A percentile compares a stretch with the other conserved stretches of the same genome.
phyloP scores from a whole-genome alignment of 192 early-diverging fungal species.

The Coemansia sp. region DNA sequence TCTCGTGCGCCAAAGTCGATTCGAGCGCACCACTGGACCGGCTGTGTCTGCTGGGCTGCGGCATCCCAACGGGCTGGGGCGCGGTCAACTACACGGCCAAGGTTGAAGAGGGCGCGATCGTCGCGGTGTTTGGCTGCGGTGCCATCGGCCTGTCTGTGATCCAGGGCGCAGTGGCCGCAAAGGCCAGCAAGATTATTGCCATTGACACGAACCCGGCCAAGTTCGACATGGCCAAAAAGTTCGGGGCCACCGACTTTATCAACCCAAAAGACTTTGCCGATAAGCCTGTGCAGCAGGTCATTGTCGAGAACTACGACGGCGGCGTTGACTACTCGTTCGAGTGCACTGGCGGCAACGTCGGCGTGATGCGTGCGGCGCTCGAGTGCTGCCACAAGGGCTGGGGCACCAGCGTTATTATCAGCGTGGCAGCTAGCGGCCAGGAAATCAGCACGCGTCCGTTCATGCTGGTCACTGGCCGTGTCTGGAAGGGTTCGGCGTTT shows the following conservation, averaged over 20 bases:
- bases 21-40: slow-evolving; percentile 76
- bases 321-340: slow-evolving; percentile 97
- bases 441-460: slow-evolving; percentile 94
- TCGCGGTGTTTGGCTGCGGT: slow-evolving; percentile 95
- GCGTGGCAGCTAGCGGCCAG: slow-evolving; percentile 89
- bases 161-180: slow-evolving; percentile 74
- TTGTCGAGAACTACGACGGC: slow-evolving; percentile 91
- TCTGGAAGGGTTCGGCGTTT: slow-evolving; percentile 96
- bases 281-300: slow-evolving; percentile 74
- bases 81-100: slow-evolving; percentile 93
- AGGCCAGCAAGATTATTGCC: slow-evolving; percentile 77
- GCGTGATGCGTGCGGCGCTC: slow-evolving; percentile 93
- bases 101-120: slow-evolving; percentile 69
- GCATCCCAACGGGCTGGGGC: slow-evolving; percentile 95
- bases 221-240: slow-evolving; percentile 72
- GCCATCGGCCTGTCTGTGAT: slow-evolving; percentile 90
- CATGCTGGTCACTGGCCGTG: slow-evolving; percentile 94
- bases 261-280: slow-evolving; percentile 81
- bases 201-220: slow-evolving; percentile 89
- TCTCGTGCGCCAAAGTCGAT: slow-evolving; percentile 88
- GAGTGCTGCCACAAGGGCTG: slow-evolving; percentile 93
- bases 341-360: slow-evolving; percentile 84
- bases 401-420: slow-evolving; percentile 87
- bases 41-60: slow-evolving; percentile 92
- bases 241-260: slow-evolving; percentile 87